These are phyloP conservation scores for Triangularia setosa DNA, from an alignment of 2,329 filamentous ascomycete genomes.

Conservation along the genomic window DNA sequence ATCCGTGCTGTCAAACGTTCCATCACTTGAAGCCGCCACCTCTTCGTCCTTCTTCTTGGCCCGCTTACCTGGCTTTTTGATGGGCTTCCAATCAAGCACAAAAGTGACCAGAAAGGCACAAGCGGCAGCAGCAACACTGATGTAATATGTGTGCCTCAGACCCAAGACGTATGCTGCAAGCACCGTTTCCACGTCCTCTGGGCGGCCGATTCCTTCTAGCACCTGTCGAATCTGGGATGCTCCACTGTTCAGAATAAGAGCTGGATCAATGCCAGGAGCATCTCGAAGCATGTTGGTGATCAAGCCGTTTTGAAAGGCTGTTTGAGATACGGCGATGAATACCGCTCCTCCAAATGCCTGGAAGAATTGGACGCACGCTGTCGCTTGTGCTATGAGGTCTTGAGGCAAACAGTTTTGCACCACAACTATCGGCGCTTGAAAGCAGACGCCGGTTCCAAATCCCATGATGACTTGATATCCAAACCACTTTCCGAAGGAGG, in stretches of 20 bases:
- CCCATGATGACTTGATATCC: conserved; percentile 45
- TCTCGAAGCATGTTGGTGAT: conserved; percentile 45
- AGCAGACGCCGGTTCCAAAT: conserved; percentile 44
- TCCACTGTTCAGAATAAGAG: conserved; percentile 49
- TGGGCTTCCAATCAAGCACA: conserved; percentile 50
- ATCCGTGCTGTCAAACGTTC: not conserved
- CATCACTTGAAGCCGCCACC: not conserved
- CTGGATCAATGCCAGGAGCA: conserved; percentile 43
- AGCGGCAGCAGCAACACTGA: conserved; percentile 45
- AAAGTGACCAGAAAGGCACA: conserved; percentile 42
- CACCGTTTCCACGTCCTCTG: conserved; percentile 41
- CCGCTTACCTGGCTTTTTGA: conserved; percentile 38
- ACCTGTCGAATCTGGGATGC: conserved; percentile 47
- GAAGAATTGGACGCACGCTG: conserved; percentile 55
- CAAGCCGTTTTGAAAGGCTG: conserved; percentile 65
- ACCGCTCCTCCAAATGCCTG: conserved; percentile 63
- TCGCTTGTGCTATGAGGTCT: conserved; percentile 47
- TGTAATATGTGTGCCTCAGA: conserved; percentile 50
- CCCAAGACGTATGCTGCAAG: conserved; percentile 48
- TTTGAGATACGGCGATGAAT: conserved; percentile 61
- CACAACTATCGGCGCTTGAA: conserved; percentile 45
- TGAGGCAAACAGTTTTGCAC: conserved; percentile 50
- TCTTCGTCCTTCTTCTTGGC: not conserved
- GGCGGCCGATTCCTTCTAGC: conserved; percentile 33
- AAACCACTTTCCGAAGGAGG: conserved; percentile 31